A percentile compares a stretch with the other conserved stretches of the same genome.
These are phyloP conservation scores for Naumovozyma dairenensis DNA, from an alignment of 805 yeast genomes.

Conservation along the genomic window DNA sequence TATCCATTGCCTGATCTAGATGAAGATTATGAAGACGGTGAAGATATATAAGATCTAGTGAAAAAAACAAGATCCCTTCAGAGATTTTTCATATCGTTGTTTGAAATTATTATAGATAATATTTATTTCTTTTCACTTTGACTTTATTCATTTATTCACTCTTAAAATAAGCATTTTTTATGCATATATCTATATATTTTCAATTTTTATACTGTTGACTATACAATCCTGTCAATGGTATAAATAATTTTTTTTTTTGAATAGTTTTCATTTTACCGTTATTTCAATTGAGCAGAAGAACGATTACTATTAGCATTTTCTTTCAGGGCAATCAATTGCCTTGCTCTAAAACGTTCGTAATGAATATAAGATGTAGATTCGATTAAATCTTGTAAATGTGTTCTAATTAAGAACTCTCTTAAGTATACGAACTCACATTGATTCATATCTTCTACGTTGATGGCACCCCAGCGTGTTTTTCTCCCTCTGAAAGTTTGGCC, in stretches of 20 bases:
- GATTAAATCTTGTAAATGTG: slow-evolving; percentile 91
- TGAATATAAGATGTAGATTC: slow-evolving; percentile 83
- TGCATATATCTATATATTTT: too few relatives aligned
- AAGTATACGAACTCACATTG: slow-evolving; percentile 94
- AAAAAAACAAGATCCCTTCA: too few relatives aligned
- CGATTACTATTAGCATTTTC: slow-evolving; percentile 57
- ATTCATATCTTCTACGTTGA: slow-evolving; percentile 85
- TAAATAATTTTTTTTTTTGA: too few relatives aligned
- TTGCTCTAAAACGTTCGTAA: slow-evolving; percentile 87
- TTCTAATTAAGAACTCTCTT: slow-evolving; percentile 88
- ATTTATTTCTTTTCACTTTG: too few relatives aligned
- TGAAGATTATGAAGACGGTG: slow-evolving; percentile 37
- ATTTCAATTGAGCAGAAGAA: slow-evolving; percentile 30
- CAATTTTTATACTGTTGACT: too few relatives aligned
- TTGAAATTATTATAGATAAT: too few relatives aligned
- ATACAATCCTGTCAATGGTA: too few relatives aligned
- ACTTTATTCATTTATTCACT: too few relatives aligned
- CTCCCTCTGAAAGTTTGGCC: slow-evolving; percentile 84
- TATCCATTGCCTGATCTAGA: slow-evolving; percentile 80
- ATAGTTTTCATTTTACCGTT: too few relatives aligned
- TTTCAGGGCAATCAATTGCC: slow-evolving; percentile 86
- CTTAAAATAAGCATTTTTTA: too few relatives aligned
- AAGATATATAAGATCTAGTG: too few relatives aligned
- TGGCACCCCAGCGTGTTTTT: slow-evolving; percentile 87
- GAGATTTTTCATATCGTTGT: too few relatives aligned